Evolutionary conservation across 805 yeast genomes (phyloP), one percentile per base, ranked within the genome.

Genomic region (Ogataea ganodermae): DNA sequence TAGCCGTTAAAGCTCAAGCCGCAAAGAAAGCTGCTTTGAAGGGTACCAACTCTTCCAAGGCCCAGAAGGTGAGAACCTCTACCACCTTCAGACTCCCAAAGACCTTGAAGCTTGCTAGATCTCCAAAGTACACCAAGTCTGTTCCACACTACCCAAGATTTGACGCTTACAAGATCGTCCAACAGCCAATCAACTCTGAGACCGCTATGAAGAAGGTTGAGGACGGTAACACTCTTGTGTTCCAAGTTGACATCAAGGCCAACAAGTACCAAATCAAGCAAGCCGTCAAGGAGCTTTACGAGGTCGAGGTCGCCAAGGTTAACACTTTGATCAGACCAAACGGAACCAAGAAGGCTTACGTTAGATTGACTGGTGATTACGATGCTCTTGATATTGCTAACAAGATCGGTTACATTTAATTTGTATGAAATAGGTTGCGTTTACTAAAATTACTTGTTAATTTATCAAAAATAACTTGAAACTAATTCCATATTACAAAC

Each of bases 281-380:
- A 69, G 99, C 99, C 63, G 96, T 94, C 70, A 92, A 94, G 85
- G 96, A 90, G 79, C 84, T 94, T 72, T 94, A 92, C 84, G 91
- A 88, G 72, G 98, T 92, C 70, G 98, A 94, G 63, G 94, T 87
- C 65, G 79, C 76, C 69, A 81, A 88, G 78, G 90, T 94, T 72
- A 91, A 94, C 92, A 94, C 99, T 66, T 83, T 94, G 75, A 79
- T 94, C 71, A 89, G 96, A 81, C 97, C 99, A 75, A 91, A 94
- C 78, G 99, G 99, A 78, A 87, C 97, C 81, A 94, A 94, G 89
- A 94, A 94, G 86, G 99, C 99, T 73, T 94, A 86, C 84, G 92
- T 94, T 74, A 89, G 96, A 83, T 87, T 94, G 75, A 89, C 98
- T 72, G 92, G 96, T 74, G 99, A 94, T 79, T 87, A 84, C 83